These are phyloP conservation scores for Jaapia argillacea DNA, from an alignment of 768 basidiomycete species.

Conservation along the genomic window DNA sequence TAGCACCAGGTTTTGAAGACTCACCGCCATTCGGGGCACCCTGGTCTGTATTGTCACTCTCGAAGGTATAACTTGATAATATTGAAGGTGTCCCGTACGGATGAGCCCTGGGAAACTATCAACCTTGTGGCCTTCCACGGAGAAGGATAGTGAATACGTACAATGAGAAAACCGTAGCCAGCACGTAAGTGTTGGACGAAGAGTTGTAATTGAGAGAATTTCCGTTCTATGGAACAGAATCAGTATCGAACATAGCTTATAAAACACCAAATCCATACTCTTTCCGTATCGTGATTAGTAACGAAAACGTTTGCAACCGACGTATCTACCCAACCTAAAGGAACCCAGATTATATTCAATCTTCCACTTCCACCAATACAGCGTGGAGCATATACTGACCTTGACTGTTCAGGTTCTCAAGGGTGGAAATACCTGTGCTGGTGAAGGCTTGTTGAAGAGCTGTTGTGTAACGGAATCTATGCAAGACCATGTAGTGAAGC, in stretches of 20 bases:
- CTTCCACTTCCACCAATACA: conserved; percentile 23
- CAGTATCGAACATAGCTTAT: neutral
- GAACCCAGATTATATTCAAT: neutral
- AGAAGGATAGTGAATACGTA: conserved; percentile 3
- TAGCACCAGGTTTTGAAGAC: neutral
- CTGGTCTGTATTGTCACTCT: conserved; percentile 31
- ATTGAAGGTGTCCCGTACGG: conserved; percentile 58
- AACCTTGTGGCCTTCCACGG: neutral
- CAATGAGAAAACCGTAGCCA: conserved; percentile 53
- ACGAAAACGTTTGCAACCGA: conserved; percentile 39
- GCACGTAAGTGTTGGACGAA: conserved; percentile 52
- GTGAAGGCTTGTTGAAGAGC: conserved; percentile 42
- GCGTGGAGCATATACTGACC: conserved; percentile 50
- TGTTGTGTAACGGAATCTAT: conserved; percentile 48
- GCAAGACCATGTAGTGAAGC: neutral
- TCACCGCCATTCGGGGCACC: conserved; percentile 53
- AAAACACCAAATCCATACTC: conserved; percentile 23
- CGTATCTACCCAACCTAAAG: too few relatives aligned
- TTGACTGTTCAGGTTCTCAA: conserved; percentile 40
- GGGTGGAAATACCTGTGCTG: conserved; percentile 35
- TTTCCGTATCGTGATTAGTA: conserved; percentile 61
- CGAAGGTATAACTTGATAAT: conserved; percentile 45
- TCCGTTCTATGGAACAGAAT: conserved; percentile 27
- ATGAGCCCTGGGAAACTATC: conserved; percentile 33
- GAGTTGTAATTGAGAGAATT: conserved; percentile 48